phyloP scores from a whole-genome alignment of 2,329 filamentous ascomycete genomes.

The Exutisphaerella laricina region DNA sequence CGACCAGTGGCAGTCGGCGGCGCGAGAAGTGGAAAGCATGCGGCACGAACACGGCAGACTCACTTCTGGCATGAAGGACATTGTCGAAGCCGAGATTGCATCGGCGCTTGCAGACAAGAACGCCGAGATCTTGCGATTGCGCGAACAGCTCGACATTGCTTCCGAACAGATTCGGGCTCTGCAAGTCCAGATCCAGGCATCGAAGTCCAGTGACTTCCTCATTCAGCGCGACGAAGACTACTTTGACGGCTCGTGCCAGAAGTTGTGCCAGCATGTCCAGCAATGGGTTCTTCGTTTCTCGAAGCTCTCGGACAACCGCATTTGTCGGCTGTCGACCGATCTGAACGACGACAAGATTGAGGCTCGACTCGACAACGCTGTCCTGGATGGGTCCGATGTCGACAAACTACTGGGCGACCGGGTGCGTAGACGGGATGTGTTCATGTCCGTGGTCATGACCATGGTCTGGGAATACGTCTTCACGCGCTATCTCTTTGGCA shows the following conservation, averaged over 20 bases:
- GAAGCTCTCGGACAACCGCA: constrained; percentile 89
- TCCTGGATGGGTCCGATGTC: constrained; percentile 90
- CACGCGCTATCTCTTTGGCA: constrained; percentile 94
- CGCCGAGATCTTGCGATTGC: constrained; percentile 71
- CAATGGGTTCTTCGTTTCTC: constrained; percentile 98
- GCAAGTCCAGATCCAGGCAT: constrained; percentile 54
- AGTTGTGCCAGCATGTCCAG: constrained; percentile 91
- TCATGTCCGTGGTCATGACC: constrained; percentile 98
- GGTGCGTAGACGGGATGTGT: constrained; percentile 81
- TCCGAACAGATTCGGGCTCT: constrained; percentile 55
- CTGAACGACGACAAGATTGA: constrained; percentile 89
- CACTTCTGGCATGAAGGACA: constrained; percentile 57
- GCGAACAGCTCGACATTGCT: constrained; percentile 69
- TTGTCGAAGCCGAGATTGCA: constrained; percentile 57
- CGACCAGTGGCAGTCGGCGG: constrained; percentile 51
- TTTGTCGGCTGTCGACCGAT: constrained; percentile 76
- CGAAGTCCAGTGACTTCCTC: constrained; percentile 65
- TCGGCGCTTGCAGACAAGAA: constrained; percentile 73
- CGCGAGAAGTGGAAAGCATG: constrained; percentile 64
- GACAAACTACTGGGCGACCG: constrained; percentile 83
- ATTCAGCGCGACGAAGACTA: constrained; percentile 83
- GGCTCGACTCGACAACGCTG: constrained; percentile 86
- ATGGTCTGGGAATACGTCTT: constrained; percentile 99
- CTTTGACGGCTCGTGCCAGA: constrained; percentile 89
- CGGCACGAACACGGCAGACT: constrained; percentile 59